phyloP scores from a whole-genome alignment of 176 grass and related monocot species.

The Areca catechu region DNA sequence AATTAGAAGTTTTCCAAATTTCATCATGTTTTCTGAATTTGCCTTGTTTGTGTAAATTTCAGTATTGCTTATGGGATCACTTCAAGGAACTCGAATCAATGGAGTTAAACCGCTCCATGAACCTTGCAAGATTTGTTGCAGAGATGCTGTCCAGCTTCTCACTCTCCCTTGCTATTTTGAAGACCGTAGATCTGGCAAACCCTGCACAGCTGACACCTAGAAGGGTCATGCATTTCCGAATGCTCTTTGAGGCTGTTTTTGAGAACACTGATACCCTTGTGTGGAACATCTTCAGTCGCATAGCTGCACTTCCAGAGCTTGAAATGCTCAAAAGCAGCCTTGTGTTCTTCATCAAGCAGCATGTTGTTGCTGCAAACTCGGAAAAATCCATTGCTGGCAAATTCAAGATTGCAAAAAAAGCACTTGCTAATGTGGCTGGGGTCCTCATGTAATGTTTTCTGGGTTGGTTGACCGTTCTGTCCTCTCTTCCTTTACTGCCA shows the following conservation, averaged over 20 bases:
- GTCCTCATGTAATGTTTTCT: conserved; percentile 45
- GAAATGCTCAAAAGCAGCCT: conserved; percentile 53
- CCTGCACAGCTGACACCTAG: conserved; percentile 42
- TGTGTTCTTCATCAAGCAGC: conserved; percentile 59
- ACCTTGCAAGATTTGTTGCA: conserved; percentile 63
- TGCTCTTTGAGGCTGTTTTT: conserved; percentile 66
- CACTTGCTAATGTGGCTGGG: conserved; percentile 57
- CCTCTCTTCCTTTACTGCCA: too few species aligned
- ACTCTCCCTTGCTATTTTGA: conserved; percentile 61
- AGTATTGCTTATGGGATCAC: conserved; percentile 89
- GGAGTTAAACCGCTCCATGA: conserved; percentile 62
- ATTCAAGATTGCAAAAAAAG: conserved; percentile 75
- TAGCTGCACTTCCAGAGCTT: conserved; percentile 47
- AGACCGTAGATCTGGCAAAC: conserved; percentile 59
- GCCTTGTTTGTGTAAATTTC: conserved; percentile 13
- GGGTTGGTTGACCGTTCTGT: too few species aligned
- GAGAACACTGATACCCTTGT: conserved; percentile 42
- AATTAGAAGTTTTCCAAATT: neutral
- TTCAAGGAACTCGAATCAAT: conserved; percentile 82
- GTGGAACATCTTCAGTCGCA: conserved; percentile 76
- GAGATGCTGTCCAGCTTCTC: conserved; percentile 73
- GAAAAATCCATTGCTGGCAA: conserved; percentile 34
- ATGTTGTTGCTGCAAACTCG: conserved; percentile 34
- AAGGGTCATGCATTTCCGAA: conserved; percentile 59
- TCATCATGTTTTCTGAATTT: conserved; percentile 11